phyloP scores from a whole-genome alignment of 768 basidiomycete species.

The Hericium alpestre region DNA sequence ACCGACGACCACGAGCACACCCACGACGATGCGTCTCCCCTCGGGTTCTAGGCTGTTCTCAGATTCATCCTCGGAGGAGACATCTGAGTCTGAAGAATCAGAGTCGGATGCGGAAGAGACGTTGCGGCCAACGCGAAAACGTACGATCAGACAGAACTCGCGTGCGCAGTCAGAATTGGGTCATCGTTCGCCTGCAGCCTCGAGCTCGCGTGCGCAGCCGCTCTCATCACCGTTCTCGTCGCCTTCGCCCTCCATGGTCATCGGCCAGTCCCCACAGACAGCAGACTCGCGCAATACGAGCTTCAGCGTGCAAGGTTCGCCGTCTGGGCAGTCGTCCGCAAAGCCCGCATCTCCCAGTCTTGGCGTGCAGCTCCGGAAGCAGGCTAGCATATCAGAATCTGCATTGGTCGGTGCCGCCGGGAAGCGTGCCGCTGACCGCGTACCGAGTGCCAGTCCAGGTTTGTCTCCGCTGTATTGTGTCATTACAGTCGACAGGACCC shows the following conservation, averaged over 20 bases:
- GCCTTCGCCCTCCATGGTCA: conserved; percentile 9
- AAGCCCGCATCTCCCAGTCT: neutral
- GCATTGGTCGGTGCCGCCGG: conserved; percentile 42
- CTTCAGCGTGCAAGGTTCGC: conserved; percentile 2
- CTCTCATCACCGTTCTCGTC: conserved; percentile 1
- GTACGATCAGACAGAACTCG: conserved; percentile 19
- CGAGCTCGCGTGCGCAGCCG: neutral
- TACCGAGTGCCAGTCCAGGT: neutral
- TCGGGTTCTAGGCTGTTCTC: conserved; percentile 15
- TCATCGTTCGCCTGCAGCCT: conserved; percentile 9
- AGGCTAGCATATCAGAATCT: conserved; percentile 50
- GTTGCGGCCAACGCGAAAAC: conserved; percentile 23
- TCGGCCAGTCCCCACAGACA: neutral
- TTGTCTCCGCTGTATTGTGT: neutral
- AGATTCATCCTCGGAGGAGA: conserved; percentile 25
- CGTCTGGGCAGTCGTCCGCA: conserved; percentile 3
- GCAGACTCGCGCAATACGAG: neutral
- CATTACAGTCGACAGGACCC: neutral
- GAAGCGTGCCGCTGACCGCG: conserved; percentile 8
- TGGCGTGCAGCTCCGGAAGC: conserved; percentile 22
- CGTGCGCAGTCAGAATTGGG: conserved; percentile 18
- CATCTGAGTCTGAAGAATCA: conserved; percentile 21
- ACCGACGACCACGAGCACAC: conserved; percentile 6
- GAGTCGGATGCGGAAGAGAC: conserved; percentile 25
- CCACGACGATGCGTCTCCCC: neutral